Conservation (phyloP, 352 stramenopile species). For the Phytophthora cryptogea region DNA sequence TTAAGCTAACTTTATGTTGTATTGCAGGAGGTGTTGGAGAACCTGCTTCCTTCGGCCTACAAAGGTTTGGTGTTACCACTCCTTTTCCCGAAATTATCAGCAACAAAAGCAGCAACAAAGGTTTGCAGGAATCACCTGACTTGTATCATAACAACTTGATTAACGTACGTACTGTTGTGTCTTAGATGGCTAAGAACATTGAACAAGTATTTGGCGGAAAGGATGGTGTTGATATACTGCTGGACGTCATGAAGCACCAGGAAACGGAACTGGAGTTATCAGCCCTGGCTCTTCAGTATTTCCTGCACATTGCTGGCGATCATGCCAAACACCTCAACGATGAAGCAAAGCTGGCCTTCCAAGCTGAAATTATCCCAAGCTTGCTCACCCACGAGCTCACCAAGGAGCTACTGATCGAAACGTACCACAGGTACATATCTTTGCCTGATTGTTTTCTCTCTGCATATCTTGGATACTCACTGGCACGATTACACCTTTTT, state of each 20-base stretch:
- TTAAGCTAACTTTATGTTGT: conserved; percentile 6
- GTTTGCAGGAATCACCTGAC: conserved; percentile 12
- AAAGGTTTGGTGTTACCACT: conserved; percentile 77
- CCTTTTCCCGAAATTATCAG: conserved; percentile 62
- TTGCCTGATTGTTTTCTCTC: not conserved
- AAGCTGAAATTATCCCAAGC: conserved; percentile 57
- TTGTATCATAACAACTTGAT: not conserved
- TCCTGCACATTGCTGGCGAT: conserved; percentile 73
- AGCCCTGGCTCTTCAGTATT: conserved; percentile 81
- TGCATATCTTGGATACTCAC: conserved; percentile 6
- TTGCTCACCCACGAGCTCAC: conserved; percentile 68
- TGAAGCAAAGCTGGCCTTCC: conserved; percentile 44
- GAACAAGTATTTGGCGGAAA: conserved; percentile 49
- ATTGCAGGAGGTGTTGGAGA: conserved; percentile 83
- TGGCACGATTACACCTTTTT: conserved; percentile 8
- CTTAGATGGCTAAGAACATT: conserved; percentile 68
- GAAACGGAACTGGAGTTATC: conserved; percentile 67
- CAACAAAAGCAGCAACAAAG: conserved; percentile 65
- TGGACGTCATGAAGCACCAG: conserved; percentile 74
- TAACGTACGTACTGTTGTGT: conserved; percentile 3
- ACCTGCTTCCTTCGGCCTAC: conserved; percentile 69
- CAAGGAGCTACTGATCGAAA: conserved; percentile 77
- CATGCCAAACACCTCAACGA: conserved; percentile 48
- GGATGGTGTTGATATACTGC: conserved; percentile 61
- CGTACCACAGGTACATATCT: conserved; percentile 52